Base-by-base conservation (phyloP, 2,329 filamentous ascomycete genomes). In the Thielaviopsis ethacetica region DNA sequence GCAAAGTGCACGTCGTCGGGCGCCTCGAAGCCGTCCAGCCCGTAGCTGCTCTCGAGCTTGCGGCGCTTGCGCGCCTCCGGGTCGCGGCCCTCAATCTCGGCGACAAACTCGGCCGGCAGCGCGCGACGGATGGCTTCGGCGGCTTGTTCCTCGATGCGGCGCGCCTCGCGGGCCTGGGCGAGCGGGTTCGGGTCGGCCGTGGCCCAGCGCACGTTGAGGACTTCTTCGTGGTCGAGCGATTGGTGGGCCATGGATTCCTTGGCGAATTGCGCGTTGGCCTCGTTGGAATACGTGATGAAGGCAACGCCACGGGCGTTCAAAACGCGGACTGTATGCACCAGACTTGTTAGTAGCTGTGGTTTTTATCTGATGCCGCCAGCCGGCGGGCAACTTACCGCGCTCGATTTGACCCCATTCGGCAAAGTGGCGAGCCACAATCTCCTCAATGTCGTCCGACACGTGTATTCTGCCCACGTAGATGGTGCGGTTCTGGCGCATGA, bases 191-290 rank as follows among this genome's bases (percentile, higher is more conserved):
- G 93, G 68, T 98, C 93, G 6, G 89, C 86, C 0, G 93, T 98
- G 50, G 93, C 93, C 93, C 93, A 98, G 63, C 94, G 80, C 54
- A 98, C 91, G 70, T 98, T 98, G 26, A 98, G 74, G 22, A 96
- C 84, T 72, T 98, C 93, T 63, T 83, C 85, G 70, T 97, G 86
- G 66, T 98, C 93, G 27, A 98, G 76, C 0, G 83, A 82, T 72
- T 98, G 93, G 68, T 96, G 89, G 5, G 89, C 88, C 91, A 98
- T 97, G 0, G 93, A 88, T 70, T 95, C 90, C 68, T 91, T 91
- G 3, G 90, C 90, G 65, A 95, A 95, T 68, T 95, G 85, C 2
- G 86, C 85, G 65, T 93, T 94, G 50, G 87, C 84, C 68, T 95
- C 88, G 68, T 95, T 95, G 24, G 81, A 80, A 68, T 97, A 97